Percentiles rank a stretch among this genome's conserved stretches.
Conservation (phyloP, 176 grass and related monocot species). For the Ananas comosus region DNA sequence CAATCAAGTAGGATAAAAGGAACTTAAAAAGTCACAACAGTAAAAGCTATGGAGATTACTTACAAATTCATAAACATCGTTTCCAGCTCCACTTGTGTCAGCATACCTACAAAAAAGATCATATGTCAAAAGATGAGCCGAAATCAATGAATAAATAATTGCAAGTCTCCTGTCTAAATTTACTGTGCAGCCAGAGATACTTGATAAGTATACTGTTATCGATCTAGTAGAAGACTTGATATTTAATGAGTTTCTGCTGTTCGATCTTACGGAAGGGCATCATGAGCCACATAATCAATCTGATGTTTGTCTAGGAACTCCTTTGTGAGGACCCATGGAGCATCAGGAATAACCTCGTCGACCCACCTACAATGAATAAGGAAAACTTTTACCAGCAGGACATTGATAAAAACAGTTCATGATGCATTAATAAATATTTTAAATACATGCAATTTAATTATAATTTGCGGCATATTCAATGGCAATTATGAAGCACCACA, state of each 20-base stretch:
- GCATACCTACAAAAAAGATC: conserved; percentile 56
- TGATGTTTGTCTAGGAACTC: conserved; percentile 85
- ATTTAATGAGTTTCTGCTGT: background rate
- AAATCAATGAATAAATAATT: background rate
- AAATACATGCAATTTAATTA: background rate
- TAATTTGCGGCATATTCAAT: background rate
- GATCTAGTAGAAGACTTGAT: background rate
- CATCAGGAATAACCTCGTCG: conserved; percentile 95
- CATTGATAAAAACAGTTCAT: background rate
- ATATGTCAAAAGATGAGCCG: background rate
- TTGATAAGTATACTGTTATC: too few relatives aligned
- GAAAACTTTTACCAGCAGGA: background rate
- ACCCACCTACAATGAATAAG: conserved; percentile 56
- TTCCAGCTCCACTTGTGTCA: conserved; percentile 72
- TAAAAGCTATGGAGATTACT: conserved; percentile 14
- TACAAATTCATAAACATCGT: conserved; percentile 96
- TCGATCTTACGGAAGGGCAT: conserved; percentile 68
- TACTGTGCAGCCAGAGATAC: background rate
- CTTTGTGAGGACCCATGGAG: conserved; percentile 85
- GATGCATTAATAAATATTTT: background rate
- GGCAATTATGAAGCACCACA: conserved; percentile 2
- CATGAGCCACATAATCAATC: conserved; percentile 84
- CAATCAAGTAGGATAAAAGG: background rate
- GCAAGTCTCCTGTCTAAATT: background rate
- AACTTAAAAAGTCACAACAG: background rate